Evolutionary conservation across 2,329 filamentous ascomycete genomes (phyloP).

Genomic region (Proliferodiscus dingleyae): DNA sequence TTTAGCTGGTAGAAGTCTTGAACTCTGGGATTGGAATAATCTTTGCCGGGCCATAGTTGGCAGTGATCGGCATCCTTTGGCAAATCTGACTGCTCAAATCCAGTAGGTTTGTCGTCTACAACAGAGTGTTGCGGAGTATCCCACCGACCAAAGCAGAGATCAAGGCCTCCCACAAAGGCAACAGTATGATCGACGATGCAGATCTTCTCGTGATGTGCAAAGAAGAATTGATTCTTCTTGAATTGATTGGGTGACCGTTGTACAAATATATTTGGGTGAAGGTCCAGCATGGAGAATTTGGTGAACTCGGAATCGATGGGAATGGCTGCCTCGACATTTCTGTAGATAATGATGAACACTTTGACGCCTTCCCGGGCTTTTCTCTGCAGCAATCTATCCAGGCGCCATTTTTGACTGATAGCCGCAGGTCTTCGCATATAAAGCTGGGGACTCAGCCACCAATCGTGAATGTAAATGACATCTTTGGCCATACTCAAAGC

Average conservation of each 20-base stretch:
- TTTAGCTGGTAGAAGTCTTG: slow-evolving; percentile 92
- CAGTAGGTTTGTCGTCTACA: slow-evolving; percentile 89
- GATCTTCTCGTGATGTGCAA: slow-evolving; percentile 98
- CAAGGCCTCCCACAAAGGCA: slow-evolving; percentile 91
- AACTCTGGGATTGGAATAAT: slow-evolving; percentile 94
- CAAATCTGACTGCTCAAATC: slow-evolving; percentile 73
- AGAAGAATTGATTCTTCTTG: slow-evolving; percentile 99
- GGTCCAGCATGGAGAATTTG: slow-evolving; percentile 89
- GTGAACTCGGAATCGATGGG: slow-evolving; percentile 98
- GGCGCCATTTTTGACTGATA: slow-evolving; percentile 96
- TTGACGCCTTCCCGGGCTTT: slow-evolving; percentile 96
- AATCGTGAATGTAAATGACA: slow-evolving; percentile 98
- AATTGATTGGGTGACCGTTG: slow-evolving; percentile 96
- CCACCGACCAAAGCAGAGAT: slow-evolving; percentile 96
- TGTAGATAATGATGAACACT: slow-evolving; percentile 94
- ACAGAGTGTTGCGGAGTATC: slow-evolving; percentile 91
- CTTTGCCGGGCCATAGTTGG: slow-evolving; percentile 94
- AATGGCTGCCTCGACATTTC: slow-evolving; percentile 94
- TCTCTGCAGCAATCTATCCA: slow-evolving; percentile 86
- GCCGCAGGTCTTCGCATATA: slow-evolving; percentile 91
- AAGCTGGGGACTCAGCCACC: slow-evolving; percentile 95
- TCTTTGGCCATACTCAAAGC: slow-evolving; percentile 96
- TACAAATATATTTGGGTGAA: slow-evolving; percentile 94
- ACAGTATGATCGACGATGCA: slow-evolving; percentile 94
- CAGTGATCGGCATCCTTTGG: slow-evolving; percentile 91